A percentile compares a stretch with the other conserved stretches of the same genome.
Evolutionary conservation across 2,329 filamentous ascomycete genomes (phyloP).

Genomic region (Colletotrichum echinochloae): DNA sequence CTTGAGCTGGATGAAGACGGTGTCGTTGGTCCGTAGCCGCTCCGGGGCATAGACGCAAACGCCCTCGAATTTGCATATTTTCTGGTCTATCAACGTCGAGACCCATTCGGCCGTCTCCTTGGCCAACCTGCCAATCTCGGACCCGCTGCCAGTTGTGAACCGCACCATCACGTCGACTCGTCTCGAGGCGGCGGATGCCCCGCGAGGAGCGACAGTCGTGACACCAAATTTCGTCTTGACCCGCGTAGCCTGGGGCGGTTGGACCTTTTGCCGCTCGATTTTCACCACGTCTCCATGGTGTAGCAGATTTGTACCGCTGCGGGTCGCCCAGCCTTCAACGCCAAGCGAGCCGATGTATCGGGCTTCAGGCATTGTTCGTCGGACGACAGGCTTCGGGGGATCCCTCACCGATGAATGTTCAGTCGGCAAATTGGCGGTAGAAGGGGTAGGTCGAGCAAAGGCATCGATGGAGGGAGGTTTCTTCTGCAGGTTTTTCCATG

Average conservation of each 20-base stretch:
- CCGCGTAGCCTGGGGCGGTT: constrained; percentile 64
- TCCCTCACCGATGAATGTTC: constrained; percentile 19
- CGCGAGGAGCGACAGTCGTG: constrained; percentile 49
- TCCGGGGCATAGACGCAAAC: constrained; percentile 92
- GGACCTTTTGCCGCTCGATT: constrained; percentile 87
- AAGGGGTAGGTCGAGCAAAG: constrained; percentile 1
- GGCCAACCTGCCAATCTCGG: constrained; percentile 87
- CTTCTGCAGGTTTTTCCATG: constrained; percentile 66
- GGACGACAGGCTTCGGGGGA: constrained; percentile 30
- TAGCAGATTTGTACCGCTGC: constrained; percentile 80
- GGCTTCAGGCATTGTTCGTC: constrained; percentile 51
- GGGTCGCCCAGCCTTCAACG: constrained; percentile 90
- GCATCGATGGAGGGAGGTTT: constrained; percentile 39
- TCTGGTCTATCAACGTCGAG: constrained; percentile 90
- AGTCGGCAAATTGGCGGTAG: not conserved
- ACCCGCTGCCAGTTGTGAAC: constrained; percentile 83
- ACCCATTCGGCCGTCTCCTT: constrained; percentile 93
- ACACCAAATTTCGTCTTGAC: constrained; percentile 56
- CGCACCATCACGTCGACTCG: constrained; percentile 89
- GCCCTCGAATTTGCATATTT: constrained; percentile 87
- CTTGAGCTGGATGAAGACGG: constrained; percentile 87
- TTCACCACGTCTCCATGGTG: constrained; percentile 85
- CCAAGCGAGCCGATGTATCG: constrained; percentile 94
- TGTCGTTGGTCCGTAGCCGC: constrained; percentile 87
- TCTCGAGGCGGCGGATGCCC: constrained; percentile 67